These are phyloP conservation scores for Colletotrichum paranaense DNA, from an alignment of 2,329 filamentous ascomycete species.

Conservation along the genomic window DNA sequence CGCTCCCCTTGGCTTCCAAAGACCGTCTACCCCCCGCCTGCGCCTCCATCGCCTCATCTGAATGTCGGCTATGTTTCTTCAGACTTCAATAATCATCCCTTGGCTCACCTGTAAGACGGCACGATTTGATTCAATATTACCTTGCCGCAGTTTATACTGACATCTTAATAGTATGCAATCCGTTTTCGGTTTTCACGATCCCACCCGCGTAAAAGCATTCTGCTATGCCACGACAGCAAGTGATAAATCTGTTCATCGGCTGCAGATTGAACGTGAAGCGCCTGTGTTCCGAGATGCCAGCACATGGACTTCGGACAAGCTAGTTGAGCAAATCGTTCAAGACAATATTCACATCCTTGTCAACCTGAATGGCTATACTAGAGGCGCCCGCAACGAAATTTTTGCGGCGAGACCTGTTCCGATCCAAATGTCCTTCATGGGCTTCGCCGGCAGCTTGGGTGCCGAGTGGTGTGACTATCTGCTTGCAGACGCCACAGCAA, in stretches of 20 bases:
- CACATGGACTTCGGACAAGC: conserved; percentile 83
- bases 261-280: conserved; percentile 92
- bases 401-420: conserved; percentile 95
- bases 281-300: conserved; percentile 92
- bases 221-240: conserved; percentile 96
- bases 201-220: conserved; percentile 79
- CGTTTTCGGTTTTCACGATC: conserved; percentile 91
- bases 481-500: conserved; percentile 87
- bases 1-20: conserved; percentile 86
- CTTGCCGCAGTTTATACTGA: conserved; percentile 5
- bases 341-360: conserved; percentile 95
- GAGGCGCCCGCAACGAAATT: conserved; percentile 96
- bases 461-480: conserved; percentile 99
- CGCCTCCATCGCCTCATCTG: conserved; percentile 84
- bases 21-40: conserved; percentile 85
- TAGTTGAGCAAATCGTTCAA: conserved; percentile 86
- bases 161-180: conserved; percentile 81
- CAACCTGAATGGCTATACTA: conserved; percentile 97
- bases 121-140: background rate
- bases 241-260: conserved; percentile 88
- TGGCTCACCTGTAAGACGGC: conserved; percentile 80
- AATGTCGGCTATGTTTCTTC: conserved; percentile 97
- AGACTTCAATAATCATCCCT: conserved; percentile 97
- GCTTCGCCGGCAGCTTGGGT: conserved; percentile 93
- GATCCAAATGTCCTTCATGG: conserved; percentile 99